Conservation (phyloP, 2,329 filamentous ascomycete genomes). For the Aspergillus brasiliensis region DNA sequence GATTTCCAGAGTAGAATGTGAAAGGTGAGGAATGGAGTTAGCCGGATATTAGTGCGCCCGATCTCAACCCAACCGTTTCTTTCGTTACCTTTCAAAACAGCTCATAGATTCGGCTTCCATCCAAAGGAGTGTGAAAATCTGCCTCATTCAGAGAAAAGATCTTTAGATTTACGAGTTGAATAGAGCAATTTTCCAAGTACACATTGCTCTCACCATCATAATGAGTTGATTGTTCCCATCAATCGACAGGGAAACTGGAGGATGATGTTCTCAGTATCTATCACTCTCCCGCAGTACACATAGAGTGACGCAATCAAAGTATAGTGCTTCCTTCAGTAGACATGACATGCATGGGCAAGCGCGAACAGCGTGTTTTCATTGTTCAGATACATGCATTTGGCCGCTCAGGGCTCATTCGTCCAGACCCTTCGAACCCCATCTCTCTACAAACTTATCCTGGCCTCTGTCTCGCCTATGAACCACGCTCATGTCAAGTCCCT, state of each 20-base stretch:
- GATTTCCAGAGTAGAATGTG: not conserved
- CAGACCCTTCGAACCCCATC: slow-evolving; percentile 27
- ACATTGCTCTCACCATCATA: not conserved
- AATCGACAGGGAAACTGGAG: not conserved
- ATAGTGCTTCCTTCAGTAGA: not conserved
- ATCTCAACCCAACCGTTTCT: not conserved
- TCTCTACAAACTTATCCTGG: slow-evolving; percentile 36
- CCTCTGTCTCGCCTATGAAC: slow-evolving; percentile 34
- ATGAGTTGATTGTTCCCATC: not conserved
- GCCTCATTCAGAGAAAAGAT: not conserved
- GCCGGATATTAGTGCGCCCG: slow-evolving; percentile 6
- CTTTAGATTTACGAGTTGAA: no score
- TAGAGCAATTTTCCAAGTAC: not conserved
- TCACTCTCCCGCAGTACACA: not conserved
- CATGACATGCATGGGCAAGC: no score
- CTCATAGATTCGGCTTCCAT: not conserved
- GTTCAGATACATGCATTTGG: no score
- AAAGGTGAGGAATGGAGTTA: not conserved
- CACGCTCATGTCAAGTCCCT: slow-evolving; percentile 36
- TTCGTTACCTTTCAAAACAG: not conserved
- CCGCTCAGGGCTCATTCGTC: not conserved
- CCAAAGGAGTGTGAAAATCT: not conserved
- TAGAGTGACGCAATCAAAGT: not conserved
- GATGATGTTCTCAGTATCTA: not conserved
- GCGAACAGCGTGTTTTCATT: no score